Evolutionary conservation across 23 red algal genomes (phyloP), one percentile per base, ranked within the genome.

Genomic region (Gracilaria gracilis): DNA sequence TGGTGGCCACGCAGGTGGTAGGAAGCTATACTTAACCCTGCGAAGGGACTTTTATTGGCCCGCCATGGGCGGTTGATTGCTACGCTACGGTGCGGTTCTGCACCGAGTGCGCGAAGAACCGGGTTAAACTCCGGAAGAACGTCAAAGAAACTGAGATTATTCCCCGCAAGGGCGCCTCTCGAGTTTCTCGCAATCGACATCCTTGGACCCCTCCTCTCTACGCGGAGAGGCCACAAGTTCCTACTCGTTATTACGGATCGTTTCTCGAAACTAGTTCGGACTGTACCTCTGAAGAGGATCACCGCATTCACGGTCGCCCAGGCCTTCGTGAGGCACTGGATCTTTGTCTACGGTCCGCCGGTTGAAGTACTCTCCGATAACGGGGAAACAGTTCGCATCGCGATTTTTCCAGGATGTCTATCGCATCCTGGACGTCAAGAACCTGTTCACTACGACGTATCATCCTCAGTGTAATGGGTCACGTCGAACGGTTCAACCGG

Each of bases 401-500:
- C 58, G 27, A 15, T 64, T 64, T 15, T 64, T 64, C 58, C 58
- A 64, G 21, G 58, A 64, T 64, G 21, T 64, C 15, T 64, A 6
- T 17, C 58, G 23, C 58, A 64, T 64, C 58, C 4, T 27, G 27
- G 58, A 64, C 58, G 58, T 64, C 6, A 29, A n/a, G 15, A 64
- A 64, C 15, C 27, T 64, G 4, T 64, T 64, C 58, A 64, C 27
- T 5, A 64, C 58, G 6, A 64, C 58, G 4, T 64, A 64, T 17
- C 58, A 64, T 64, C 58, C 58, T 17, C 58, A 64, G 27, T 64
- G 58, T 64, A 64, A 29, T 64, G 58, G 58, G 58, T n/a, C 42
- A 46, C 5, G 42, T 46, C 11, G 42, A 46, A 46, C 42, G 42
- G 42, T 46, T 7, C 11, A 46, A 46, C 42, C 42, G 42, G 4